Conservation (phyloP, 148 eudicot genomes). For the Rhododendron griersonianum region DNA sequence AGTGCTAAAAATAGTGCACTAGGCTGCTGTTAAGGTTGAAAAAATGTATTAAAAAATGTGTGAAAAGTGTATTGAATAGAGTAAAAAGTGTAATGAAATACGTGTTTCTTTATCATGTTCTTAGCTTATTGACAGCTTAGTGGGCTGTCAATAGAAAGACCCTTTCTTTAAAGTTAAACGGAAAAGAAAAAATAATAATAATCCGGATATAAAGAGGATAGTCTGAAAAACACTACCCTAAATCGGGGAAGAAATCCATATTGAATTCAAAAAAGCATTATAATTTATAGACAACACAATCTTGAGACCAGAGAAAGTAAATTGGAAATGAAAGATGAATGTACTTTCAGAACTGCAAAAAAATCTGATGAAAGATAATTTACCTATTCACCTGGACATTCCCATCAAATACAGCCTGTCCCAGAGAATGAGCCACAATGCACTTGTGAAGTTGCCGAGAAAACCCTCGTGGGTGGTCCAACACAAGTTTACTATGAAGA, state of each 20-base stretch:
- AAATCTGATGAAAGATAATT: conserved; percentile 5
- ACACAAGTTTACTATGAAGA: conserved; percentile 71
- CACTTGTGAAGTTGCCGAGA: conserved; percentile 92
- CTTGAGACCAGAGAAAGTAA: neutral
- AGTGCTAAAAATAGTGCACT: neutral
- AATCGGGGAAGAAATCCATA: neutral
- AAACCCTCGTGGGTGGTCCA: conserved; percentile 85
- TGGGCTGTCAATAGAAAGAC: neutral
- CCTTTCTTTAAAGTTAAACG: neutral
- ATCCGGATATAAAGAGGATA: neutral
- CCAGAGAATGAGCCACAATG: conserved; percentile 82
- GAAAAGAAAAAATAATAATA: neutral
- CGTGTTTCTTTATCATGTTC: neutral
- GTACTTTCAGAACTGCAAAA: neutral
- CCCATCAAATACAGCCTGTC: conserved; percentile 95
- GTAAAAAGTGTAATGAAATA: too few relatives aligned
- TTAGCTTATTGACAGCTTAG: neutral
- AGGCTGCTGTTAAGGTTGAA: neutral
- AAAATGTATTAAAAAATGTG: too few relatives aligned
- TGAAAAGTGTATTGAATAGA: too few relatives aligned
- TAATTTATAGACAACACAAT: neutral
- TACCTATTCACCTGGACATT: conserved; percentile 87
- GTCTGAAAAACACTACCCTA: neutral
- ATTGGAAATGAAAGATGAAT: neutral
- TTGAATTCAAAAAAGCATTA: neutral